phyloP scores from a whole-genome alignment of 148 eudicot species.

The Chenopodium quinoa region DNA sequence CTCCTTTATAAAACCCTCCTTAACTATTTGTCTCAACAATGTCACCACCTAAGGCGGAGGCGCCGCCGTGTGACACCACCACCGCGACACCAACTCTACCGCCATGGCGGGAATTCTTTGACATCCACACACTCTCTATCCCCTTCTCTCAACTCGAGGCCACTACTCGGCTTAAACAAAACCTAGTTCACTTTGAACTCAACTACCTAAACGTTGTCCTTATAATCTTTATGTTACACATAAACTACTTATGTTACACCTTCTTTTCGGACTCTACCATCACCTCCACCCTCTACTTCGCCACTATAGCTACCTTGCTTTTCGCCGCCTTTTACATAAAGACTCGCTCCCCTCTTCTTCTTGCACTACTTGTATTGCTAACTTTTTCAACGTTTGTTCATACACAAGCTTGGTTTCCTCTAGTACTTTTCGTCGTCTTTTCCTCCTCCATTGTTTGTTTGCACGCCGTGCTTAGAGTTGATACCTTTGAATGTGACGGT shows the following conservation, averaged over 20 bases:
- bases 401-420: background rate
- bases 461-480: slow-evolving; percentile 33
- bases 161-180: slow-evolving; percentile 32
- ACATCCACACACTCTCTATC: slow-evolving; percentile 30
- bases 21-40: background rate
- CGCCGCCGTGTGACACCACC: background rate
- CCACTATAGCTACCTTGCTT: slow-evolving; percentile 13
- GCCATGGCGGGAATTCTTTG: slow-evolving; percentile 56
- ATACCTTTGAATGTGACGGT: background rate
- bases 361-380: background rate
- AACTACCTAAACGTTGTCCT: slow-evolving; percentile 43
- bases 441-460: slow-evolving; percentile 24
- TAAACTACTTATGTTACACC: slow-evolving; percentile 17
- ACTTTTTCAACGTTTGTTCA: background rate
- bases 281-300: background rate
- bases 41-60: background rate
- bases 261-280: background rate
- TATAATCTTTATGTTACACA: background rate
- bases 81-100: slow-evolving; percentile 18
- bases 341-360: background rate
- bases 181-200: slow-evolving; percentile 47
- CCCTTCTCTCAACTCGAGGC: slow-evolving; percentile 46
- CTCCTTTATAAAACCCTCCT: too few species aligned
- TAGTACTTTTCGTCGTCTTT: too few species aligned
- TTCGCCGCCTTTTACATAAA: slow-evolving; percentile 40